These are phyloP conservation scores for Trypanosoma theileri DNA, from an alignment of 208 protist species.

Conservation along the genomic window DNA sequence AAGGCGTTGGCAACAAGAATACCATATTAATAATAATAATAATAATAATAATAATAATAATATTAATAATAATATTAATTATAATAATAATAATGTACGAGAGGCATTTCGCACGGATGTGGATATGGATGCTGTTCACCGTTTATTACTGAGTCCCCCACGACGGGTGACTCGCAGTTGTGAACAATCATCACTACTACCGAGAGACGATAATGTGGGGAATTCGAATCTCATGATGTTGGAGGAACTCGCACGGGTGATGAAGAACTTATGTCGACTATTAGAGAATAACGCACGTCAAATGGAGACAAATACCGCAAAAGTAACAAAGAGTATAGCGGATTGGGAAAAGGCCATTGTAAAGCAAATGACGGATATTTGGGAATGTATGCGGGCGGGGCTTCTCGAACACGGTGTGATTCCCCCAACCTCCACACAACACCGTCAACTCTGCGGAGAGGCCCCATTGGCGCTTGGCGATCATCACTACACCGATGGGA, in stretches of 20 bases:
- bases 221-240: conserved; percentile 15
- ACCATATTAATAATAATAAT: background rate
- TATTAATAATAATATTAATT: background rate
- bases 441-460: background rate
- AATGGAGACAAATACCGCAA: conserved; percentile 14
- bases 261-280: conserved; percentile 49
- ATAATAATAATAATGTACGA: background rate
- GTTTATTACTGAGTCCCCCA: conserved; percentile 16
- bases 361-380: conserved; percentile 21
- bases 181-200: background rate
- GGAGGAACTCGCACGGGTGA: conserved; percentile 35
- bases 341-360: conserved; percentile 33
- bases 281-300: conserved; percentile 46
- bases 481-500: no score
- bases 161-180: background rate
- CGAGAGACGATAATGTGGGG: background rate
- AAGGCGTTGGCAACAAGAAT: background rate
- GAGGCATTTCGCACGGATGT: background rate
- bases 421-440: background rate
- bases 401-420: background rate
- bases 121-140: conserved; percentile 11
- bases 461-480: background rate
- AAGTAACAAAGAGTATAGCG: conserved; percentile 23
- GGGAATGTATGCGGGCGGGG: conserved; percentile 5
- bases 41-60: no score